Percentiles rank a stretch among this genome's conserved stretches.
Evolutionary conservation across 1,139 yeast genomes (phyloP).

Genomic region (Candida sp.): DNA sequence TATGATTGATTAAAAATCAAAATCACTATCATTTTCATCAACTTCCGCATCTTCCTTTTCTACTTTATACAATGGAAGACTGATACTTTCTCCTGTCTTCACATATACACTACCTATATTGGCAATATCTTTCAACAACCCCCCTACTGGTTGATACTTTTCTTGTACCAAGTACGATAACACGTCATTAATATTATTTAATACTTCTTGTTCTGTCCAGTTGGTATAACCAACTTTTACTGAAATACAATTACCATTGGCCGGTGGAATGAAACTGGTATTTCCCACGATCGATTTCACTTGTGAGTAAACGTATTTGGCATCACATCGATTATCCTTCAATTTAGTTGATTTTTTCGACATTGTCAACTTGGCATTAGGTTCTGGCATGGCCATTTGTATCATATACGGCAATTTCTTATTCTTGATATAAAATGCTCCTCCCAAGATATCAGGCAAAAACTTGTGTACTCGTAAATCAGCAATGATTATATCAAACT

Average conservation of each 20-base stretch:
- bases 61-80: slow-evolving; percentile 41
- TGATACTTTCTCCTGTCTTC: slow-evolving; percentile 61
- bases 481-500: slow-evolving; percentile 62
- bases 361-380: slow-evolving; percentile 32
- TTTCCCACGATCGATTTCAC: slow-evolving; percentile 58
- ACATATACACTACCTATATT: slow-evolving; percentile 51
- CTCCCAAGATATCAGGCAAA: slow-evolving; percentile 54
- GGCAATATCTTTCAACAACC: slow-evolving; percentile 40
- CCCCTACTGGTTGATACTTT: slow-evolving; percentile 55
- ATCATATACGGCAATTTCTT: slow-evolving; percentile 64
- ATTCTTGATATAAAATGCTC: slow-evolving; percentile 53
- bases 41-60: slow-evolving; percentile 12
- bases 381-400: slow-evolving; percentile 57
- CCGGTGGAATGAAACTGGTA: slow-evolving; percentile 56
- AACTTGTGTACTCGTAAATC: slow-evolving; percentile 63
- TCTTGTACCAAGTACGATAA: slow-evolving; percentile 47
- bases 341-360: slow-evolving; percentile 34
- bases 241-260: slow-evolving; percentile 49
- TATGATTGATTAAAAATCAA: slow-evolving; percentile 17
- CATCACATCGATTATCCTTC: slow-evolving; percentile 57
- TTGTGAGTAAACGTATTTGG: slow-evolving; percentile 58
- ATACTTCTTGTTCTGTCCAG: slow-evolving; percentile 39
- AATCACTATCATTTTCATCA: slow-evolving; percentile 25
- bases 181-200: slow-evolving; percentile 55
- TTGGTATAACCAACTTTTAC: slow-evolving; percentile 53